phyloP scores from a whole-genome alignment of 352 stramenopile genomes.

The Peronospora destructor region DNA sequence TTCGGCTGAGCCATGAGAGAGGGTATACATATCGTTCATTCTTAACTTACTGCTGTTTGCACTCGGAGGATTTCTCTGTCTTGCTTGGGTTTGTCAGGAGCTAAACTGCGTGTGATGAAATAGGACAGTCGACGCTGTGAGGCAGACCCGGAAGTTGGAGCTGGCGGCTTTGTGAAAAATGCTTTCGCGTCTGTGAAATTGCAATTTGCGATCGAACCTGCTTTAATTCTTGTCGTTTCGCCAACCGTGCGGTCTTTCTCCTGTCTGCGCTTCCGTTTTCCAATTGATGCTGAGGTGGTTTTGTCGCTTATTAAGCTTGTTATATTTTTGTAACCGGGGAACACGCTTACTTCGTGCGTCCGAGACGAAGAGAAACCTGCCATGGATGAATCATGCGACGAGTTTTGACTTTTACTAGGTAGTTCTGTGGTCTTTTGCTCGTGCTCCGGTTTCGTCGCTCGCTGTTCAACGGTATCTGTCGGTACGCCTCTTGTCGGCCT shows the following conservation, averaged over 20 bases:
- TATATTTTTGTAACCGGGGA: neutral
- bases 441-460: neutral
- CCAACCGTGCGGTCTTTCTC: neutral
- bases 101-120: constrained; percentile 30
- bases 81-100: constrained; percentile 3
- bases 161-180: constrained; percentile 5
- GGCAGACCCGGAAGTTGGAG: neutral
- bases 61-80: constrained; percentile 34
- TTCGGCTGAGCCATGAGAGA: neutral
- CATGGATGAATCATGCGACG: neutral
- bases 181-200: constrained; percentile 8
- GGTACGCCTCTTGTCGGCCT: neutral
- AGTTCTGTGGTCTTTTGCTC: neutral
- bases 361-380: neutral
- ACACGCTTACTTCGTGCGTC: neutral
- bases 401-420: neutral
- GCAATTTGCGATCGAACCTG: neutral
- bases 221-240: neutral
- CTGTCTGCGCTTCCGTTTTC: constrained; percentile 6
- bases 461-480: neutral
- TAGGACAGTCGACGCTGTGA: constrained; percentile 19
- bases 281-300: neutral
- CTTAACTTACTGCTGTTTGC: constrained; percentile 36
- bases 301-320: neutral
- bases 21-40: neutral